Evolutionary conservation across 805 yeast species (phyloP), one percentile per base, ranked within the genome.

Genomic region (Teunomyces kruisii): DNA sequence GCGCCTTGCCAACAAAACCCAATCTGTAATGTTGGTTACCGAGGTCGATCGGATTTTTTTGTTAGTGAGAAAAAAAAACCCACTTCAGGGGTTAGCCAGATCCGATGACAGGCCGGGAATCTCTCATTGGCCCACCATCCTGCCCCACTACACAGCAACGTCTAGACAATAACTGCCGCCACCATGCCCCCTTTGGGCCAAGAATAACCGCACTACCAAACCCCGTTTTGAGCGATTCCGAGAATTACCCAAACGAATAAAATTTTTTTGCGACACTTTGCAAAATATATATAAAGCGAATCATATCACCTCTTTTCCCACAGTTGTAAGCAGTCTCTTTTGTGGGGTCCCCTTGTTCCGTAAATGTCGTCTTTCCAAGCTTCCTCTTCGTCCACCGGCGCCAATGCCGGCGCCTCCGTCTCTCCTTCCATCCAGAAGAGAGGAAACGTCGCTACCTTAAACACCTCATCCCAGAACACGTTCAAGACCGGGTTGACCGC

Each of bases 401-500:
- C 48, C 32, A 27, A 40, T 10, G 30, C 24, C 10, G 44, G 46
- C 22, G 31, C 40, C 28, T 31, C 32, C 8, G 19, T 44, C 38
- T n/a, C 36, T 19, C 19, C 48, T 26, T 26, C 53, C 12, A 32
- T 51, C 42, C 42, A 45, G 17, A 47, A 46, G 32, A 37, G 32
- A 7, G 55, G 55, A 31, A 51, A 51, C 27, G 47, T 51, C 19
- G 55, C 55, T 36, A 42, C 48, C 31, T 45, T 51, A 35, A 40
- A 42, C 26, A 41, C 40, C 26, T 24, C 50, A 22, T 27, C 48
- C 29, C 19, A 27, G 3, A 26, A 26, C 13, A 27, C 32, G 6
- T 39, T 24, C 42, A 30, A 29, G 32, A 28, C 32, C 15, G 49
- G 49, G 16, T 43, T 65, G 42, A 55, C 59, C n/a, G 79, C 83